Percentiles rank a stretch among this genome's conserved stretches.
phyloP scores from a whole-genome alignment of 768 basidiomycete genomes.

The Sarcodon aspratus region DNA sequence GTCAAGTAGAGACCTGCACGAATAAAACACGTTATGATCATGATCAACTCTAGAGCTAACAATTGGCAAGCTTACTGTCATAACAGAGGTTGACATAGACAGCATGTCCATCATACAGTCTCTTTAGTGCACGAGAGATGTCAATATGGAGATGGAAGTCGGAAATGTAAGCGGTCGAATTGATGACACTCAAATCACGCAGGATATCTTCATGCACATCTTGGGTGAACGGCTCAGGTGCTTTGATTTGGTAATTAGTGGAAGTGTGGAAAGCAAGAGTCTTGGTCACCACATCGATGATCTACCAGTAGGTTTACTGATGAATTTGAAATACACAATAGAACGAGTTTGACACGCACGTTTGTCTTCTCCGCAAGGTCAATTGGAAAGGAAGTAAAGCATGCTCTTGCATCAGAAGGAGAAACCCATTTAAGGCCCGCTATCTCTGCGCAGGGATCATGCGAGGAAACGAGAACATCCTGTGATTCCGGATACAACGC shows the following conservation, averaged over 20 bases:
- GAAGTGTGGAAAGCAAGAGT: conserved; percentile 52
- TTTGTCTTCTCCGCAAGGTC: conserved; percentile 36
- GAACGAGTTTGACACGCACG: conserved; percentile 19
- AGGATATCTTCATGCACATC: conserved; percentile 49
- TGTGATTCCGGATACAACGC: background rate
- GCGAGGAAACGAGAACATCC: background rate
- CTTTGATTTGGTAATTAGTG: conserved; percentile 45
- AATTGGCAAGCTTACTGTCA: conserved; percentile 25
- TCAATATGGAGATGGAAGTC: conserved; percentile 49
- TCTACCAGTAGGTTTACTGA: conserved; percentile 19
- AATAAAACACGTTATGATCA: background rate
- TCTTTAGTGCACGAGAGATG: conserved; percentile 39
- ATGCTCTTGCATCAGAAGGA: conserved; percentile 38
- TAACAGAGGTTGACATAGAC: conserved; percentile 44
- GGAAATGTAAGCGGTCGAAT: conserved; percentile 28
- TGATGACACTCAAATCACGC: conserved; percentile 37
- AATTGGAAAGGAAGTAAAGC: conserved; percentile 37
- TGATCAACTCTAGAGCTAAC: background rate
- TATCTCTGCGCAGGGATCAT: conserved; percentile 40
- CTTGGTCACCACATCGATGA: conserved; percentile 45
- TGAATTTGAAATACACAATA: background rate
- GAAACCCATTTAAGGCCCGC: conserved; percentile 45
- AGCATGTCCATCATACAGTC: conserved; percentile 49
- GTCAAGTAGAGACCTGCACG: conserved; percentile 17
- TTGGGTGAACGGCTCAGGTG: conserved; percentile 37